A percentile compares a stretch with the other conserved stretches of the same genome.
phyloP scores from a whole-genome alignment of 768 basidiomycete species.

The Hortiboletus campestris region DNA sequence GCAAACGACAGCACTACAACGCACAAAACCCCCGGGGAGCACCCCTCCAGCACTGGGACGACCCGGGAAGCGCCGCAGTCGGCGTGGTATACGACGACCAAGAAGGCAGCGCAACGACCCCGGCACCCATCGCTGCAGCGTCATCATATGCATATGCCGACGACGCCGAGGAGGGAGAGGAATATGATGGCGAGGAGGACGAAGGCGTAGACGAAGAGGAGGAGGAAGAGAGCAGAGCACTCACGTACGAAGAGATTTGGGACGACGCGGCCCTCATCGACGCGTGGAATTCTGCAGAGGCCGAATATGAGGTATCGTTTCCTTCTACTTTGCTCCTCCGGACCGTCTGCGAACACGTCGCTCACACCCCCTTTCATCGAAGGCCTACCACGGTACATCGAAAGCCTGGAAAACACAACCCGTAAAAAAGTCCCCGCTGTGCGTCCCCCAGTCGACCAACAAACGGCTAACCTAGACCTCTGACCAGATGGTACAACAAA shows the following conservation, averaged over 20 bases:
- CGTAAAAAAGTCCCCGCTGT: conserved; percentile 73
- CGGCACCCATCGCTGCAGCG: neutral
- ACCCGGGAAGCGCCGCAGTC: conserved; percentile 30
- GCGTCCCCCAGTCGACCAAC: conserved; percentile 26
- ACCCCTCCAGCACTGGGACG: conserved; percentile 44
- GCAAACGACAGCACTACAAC: conserved; percentile 33
- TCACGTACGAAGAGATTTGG: conserved; percentile 79
- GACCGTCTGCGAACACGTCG: neutral
- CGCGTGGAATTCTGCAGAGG: conserved; percentile 82
- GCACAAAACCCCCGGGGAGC: conserved; percentile 1
- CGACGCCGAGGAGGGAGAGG: conserved; percentile 16
- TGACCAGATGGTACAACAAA: conserved; percentile 72
- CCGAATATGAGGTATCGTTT: conserved; percentile 64
- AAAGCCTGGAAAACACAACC: conserved; percentile 71
- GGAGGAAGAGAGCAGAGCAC: conserved; percentile 55
- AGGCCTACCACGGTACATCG: conserved; percentile 65
- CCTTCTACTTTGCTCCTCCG: neutral
- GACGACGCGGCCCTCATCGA: conserved; percentile 81
- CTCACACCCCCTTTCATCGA: neutral
- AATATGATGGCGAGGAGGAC: conserved; percentile 21
- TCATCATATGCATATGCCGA: neutral
- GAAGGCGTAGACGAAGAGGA: conserved; percentile 33
- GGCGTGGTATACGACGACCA: conserved; percentile 35
- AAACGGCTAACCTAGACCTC: neutral
- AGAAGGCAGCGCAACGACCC: neutral